Conservation (phyloP, 495 filamentous ascomycete species). For the Neurospora sp. region DNA sequence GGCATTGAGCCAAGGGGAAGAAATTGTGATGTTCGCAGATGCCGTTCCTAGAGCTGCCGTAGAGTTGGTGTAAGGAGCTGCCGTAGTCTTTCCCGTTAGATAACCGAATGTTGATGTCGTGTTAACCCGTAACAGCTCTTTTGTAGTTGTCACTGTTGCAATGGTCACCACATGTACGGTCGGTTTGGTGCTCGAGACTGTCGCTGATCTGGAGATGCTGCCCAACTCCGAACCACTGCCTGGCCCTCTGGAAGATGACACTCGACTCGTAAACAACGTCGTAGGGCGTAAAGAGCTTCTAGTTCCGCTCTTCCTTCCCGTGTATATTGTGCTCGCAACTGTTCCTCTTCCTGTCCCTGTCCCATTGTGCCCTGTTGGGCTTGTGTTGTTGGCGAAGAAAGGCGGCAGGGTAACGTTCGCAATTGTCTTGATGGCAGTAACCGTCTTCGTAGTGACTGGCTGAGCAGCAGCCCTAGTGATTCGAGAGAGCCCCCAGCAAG, state of each 20-base stretch:
- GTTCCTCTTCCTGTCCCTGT: neutral
- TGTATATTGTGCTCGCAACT: neutral
- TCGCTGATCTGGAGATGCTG: neutral
- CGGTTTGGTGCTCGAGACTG: neutral
- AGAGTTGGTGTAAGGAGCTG: neutral
- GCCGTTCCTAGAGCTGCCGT: neutral
- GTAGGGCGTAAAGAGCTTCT: neutral
- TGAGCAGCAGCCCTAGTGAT: constrained; percentile 1
- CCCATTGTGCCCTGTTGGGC: neutral
- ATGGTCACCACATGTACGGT: neutral
- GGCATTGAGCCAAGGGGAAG: neutral
- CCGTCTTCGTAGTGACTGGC: constrained; percentile 3
- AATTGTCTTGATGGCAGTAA: constrained; percentile 3
- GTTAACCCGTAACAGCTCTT: neutral
- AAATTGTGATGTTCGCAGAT: neutral
- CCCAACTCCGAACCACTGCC: neutral
- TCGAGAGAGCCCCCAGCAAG: constrained; percentile 16
- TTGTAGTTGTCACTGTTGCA: neutral
- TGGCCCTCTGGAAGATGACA: neutral
- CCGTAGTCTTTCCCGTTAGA: rapidly evolving
- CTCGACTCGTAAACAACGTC: neutral
- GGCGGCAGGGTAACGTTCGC: constrained; percentile 2
- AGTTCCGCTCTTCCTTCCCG: neutral
- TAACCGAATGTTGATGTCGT: neutral
- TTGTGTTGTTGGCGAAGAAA: constrained; percentile 2